Percentiles rank a stretch among this genome's conserved stretches.
Conservation (phyloP, 78 protist species). For the Mastigamoeba balamuthi region DNA sequence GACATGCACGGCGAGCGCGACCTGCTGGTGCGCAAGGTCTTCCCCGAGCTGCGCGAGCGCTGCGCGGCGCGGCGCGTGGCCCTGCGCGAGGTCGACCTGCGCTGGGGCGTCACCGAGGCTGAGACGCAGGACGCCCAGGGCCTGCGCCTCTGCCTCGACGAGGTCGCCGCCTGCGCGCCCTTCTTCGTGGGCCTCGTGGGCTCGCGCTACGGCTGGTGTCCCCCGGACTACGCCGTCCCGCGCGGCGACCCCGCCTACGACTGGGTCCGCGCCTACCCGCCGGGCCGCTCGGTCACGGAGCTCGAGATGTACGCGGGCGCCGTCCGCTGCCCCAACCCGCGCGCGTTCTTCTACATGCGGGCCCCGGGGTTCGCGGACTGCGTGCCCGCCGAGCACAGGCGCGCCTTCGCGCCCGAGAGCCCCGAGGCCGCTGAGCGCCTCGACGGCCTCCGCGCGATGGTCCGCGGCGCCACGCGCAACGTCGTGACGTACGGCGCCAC, state of each 20-base stretch:
- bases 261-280: constrained; percentile 32
- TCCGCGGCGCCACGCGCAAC: neutral
- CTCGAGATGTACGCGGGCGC: constrained; percentile 51
- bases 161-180: constrained; percentile 65
- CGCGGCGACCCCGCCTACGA: constrained; percentile 7
- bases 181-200: constrained; percentile 68
- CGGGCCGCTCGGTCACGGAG: constrained; percentile 56
- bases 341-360: constrained; percentile 46
- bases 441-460: neutral
- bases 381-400: constrained; percentile 17
- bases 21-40: constrained; percentile 23
- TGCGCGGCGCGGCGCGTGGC: constrained; percentile 19
- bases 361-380: neutral
- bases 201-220: constrained; percentile 61
- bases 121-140: constrained; percentile 7
- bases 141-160: constrained; percentile 40
- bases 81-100: constrained; percentile 56
- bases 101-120: constrained; percentile 73
- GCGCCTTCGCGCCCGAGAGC: constrained; percentile 10
- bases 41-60: constrained; percentile 50
- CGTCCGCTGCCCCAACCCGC: neutral
- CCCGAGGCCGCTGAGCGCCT: neutral
- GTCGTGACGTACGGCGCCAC: constrained; percentile 4
- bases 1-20: constrained; percentile 78
- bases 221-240: constrained; percentile 4